Base-by-base conservation (phyloP, 2,329 filamentous ascomycete species). In the Arthrobotrys entomopaga region DNA sequence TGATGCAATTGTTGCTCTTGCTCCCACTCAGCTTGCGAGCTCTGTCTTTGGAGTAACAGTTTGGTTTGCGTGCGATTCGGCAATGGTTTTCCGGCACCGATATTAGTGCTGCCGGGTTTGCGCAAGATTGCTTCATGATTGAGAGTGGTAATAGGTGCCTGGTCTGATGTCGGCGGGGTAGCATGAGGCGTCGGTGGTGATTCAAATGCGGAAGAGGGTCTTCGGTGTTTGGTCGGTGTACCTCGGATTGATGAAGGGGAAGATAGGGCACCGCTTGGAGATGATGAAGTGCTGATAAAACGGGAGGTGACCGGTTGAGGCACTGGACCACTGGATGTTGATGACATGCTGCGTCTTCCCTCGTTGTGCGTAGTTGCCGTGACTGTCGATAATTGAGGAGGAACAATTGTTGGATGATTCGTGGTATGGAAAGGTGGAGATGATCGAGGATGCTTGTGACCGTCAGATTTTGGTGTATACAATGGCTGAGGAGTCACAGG, bases 51-150 rank as follows among this genome's bases (percentile, higher is more conserved):
- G 6, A 75, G 49, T 16, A 75, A 50, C 8, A 75, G 22, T 42
- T 75, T 75, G 19, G 71, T 70, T 29, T 75, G 71, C 15, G 71
- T 75, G 46, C 71, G 64, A 48, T 75, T 75, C 0, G 71, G 71
- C n/a, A 65, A 46, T 24, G 52, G 46, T 20, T 75, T 75, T 10
- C 70, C 70, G 63, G 70, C 50, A 64, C 49, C 70, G 52, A 74
- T 74, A 26, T 73, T 73, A 65, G 43, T 56, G 59, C 60, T 70
- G 59, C 71, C 70, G 34, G 70, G 57, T 65, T 74, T 74, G 48
- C 70, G 53, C 3, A 74, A 42, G 46, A 74, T 74, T 16, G 70
- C 70, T 19, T 74, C 70, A 22, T 67, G 70, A 20, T 64, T 67
- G 29, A 74, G 63, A 24, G 70, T 67, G n/a, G 70, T 63, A 22